A percentile compares a stretch with the other conserved stretches of the same genome.
Conservation (phyloP, 306 rosid genomes). For the Cucurbita pepo region DNA sequence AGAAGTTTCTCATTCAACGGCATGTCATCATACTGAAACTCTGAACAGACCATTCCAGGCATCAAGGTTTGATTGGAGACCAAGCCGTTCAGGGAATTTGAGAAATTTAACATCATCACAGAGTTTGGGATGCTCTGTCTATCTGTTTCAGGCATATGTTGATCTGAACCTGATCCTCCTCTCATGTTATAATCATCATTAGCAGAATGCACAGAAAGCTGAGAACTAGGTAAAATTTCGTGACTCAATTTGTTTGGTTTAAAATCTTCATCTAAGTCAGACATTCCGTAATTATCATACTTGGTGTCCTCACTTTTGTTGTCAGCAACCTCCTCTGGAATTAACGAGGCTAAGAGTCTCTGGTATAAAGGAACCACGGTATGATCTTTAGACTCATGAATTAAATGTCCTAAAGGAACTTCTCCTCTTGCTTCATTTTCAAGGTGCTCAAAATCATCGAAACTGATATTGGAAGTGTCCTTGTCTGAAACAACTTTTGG, state of each 20-base stretch:
- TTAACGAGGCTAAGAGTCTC: constrained; percentile 75
- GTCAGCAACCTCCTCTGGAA: constrained; percentile 67
- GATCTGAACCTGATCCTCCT: constrained; percentile 32
- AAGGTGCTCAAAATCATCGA: constrained; percentile 33
- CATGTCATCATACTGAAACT: constrained; percentile 53
- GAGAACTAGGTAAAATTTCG: constrained; percentile 27
- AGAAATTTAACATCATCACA: constrained; percentile 30
- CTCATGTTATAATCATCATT: constrained; percentile 40
- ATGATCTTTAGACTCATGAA: constrained; percentile 38
- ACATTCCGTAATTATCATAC: constrained; percentile 37
- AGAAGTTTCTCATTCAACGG: constrained; percentile 68
- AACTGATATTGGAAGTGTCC: constrained; percentile 27
- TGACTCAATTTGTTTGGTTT: constrained; percentile 42
- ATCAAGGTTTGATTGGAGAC: constrained; percentile 32
- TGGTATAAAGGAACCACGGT: constrained; percentile 60
- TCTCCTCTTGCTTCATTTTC: constrained; percentile 25
- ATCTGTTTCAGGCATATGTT: constrained; percentile 37
- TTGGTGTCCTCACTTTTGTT: constrained; percentile 43
- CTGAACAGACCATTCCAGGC: constrained; percentile 42
- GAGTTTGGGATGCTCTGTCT: constrained; percentile 22
- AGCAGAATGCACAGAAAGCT: constrained; percentile 48
- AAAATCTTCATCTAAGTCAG: constrained; percentile 48
- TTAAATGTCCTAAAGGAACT: constrained; percentile 26
- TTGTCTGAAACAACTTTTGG: constrained; percentile 31
- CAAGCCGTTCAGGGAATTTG: constrained; percentile 42